Base-by-base conservation (phyloP, 495 filamentous ascomycete genomes). In the Aspergillus conjunctus region DNA sequence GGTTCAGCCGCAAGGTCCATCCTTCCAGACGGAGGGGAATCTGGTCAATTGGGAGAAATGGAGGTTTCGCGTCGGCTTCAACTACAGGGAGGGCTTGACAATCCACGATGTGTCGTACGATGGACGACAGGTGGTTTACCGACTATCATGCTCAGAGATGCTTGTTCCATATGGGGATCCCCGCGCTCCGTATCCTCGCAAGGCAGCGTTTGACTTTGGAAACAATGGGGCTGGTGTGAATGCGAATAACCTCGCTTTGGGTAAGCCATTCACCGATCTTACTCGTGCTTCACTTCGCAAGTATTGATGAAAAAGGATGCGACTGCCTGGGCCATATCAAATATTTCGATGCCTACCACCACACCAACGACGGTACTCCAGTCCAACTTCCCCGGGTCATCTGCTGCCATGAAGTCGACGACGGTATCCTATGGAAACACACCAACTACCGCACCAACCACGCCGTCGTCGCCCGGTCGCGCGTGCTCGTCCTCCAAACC, bases 111-210 rank as follows among this genome's bases (percentile, higher is more conserved):
- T 92, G 14, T 76, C 78, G 55, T 92, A 91, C 62, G 88, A 89
- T 63, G 79, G 79, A 9, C 77, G 88, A 15, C 84, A 78, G 37
- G 66, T 91, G 2, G 84, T 92, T 63, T 91, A 91, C 68, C 81
- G 89, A 7, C 69, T 93, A 10, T 85, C 85, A 12, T 75, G 90
- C 21, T 84, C 85, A n/a, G 90, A 92, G 68, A 91, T 91, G 88
- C 86, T 83, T 22, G 87, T 92, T 1, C 88, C 87, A 0, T 80
- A 80, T 43, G 76, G 71, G 4, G 88, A 90, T 22, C 87, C 87
- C 12, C 81, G 88, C 14, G 68, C 77, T 43, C 88, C 88, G 14
- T 88, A 78, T 61, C 84, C 85, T 54, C 83, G 83, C 43, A 90
- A 91, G 61, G 77, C 78, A 17, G 88, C 88, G 5, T 91, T 91